Conservation (phyloP, 2,329 filamentous ascomycete species). For the Phaeosphaeriaceae sp. region DNA sequence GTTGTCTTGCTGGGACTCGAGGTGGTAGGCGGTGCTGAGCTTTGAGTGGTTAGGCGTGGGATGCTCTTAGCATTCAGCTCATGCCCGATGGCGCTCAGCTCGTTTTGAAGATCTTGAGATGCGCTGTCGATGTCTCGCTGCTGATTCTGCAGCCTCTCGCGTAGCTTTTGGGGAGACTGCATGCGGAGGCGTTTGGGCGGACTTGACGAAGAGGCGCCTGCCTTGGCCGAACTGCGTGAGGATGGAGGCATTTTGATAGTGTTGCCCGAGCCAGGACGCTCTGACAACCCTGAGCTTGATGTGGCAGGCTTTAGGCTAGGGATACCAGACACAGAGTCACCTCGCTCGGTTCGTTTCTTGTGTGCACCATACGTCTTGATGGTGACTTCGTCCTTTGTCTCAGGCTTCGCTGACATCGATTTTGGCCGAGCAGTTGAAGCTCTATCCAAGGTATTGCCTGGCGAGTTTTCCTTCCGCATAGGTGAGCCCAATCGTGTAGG, state of each 20-base stretch:
- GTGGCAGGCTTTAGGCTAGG: constrained; percentile 56
- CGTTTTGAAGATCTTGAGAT: constrained; percentile 74
- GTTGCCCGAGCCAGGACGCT: constrained; percentile 59
- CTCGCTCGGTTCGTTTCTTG: constrained; percentile 56
- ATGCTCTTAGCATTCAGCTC: constrained; percentile 68
- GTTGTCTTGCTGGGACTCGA: constrained; percentile 25
- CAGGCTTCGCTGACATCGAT: constrained; percentile 26
- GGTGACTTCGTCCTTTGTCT: constrained; percentile 44
- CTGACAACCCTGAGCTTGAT: constrained; percentile 55
- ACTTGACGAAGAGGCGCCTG: constrained; percentile 21
- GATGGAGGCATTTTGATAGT: constrained; percentile 66
- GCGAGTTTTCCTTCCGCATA: constrained; percentile 55
- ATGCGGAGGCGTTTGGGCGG: constrained; percentile 51
- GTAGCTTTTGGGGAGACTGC: constrained; percentile 71
- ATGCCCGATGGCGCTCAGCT: constrained; percentile 80
- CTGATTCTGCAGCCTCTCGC: constrained; percentile 85
- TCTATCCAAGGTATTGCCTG: constrained; percentile 37
- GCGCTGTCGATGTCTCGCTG: constrained; percentile 76
- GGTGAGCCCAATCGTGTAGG: constrained; percentile 54
- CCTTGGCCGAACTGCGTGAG: constrained; percentile 40
- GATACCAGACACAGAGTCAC: constrained; percentile 58
- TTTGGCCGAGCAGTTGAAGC: constrained; percentile 30
- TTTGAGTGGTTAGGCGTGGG: constrained; percentile 43
- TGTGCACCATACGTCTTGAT: constrained; percentile 49
- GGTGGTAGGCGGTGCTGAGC: constrained; percentile 34